phyloP scores from a whole-genome alignment of 176 grass and related monocot genomes.

The Oropetium thomaeum region DNA sequence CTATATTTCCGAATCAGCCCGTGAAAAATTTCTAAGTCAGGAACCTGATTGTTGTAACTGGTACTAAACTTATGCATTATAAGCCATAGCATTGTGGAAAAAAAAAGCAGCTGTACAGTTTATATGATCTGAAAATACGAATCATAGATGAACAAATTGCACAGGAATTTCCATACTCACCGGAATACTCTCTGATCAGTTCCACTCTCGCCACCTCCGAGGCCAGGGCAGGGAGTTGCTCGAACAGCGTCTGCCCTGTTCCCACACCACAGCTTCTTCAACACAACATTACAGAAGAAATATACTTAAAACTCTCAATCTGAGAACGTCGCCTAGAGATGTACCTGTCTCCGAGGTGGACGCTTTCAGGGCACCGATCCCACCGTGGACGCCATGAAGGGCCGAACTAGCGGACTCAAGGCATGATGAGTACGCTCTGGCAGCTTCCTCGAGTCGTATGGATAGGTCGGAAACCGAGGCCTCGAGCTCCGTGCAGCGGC shows the following conservation, averaged over 20 bases:
- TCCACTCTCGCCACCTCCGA: conserved; percentile 82
- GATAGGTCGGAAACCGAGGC: conserved; percentile 43
- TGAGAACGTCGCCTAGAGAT: background rate
- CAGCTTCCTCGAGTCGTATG: conserved; percentile 17
- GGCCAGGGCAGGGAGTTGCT: conserved; percentile 70
- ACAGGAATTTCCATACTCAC: conserved; percentile 30
- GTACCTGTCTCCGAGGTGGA: conserved; percentile 33
- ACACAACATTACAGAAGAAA: background rate
- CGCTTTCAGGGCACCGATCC: conserved; percentile 41
- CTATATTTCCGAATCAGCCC: background rate
- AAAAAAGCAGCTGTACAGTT: background rate
- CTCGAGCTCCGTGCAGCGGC: conserved; percentile 64
- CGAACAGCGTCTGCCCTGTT: conserved; percentile 42
- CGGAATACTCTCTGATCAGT: conserved; percentile 63
- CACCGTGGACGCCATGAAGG: conserved; percentile 40
- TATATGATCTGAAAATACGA: background rate
- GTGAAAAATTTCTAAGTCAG: background rate
- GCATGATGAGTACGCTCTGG: conserved; percentile 37
- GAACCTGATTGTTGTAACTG: background rate
- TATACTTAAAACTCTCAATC: background rate
- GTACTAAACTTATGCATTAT: background rate
- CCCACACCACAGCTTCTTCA: conserved; percentile 26
- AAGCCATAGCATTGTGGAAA: background rate
- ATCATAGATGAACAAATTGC: background rate
- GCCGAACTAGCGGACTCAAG: conserved; percentile 30